Percentiles rank a stretch among this genome's conserved stretches.
These are phyloP conservation scores for Coffea eugenioides DNA, from an alignment of 257 asterid genomes.

Conservation along the genomic window DNA sequence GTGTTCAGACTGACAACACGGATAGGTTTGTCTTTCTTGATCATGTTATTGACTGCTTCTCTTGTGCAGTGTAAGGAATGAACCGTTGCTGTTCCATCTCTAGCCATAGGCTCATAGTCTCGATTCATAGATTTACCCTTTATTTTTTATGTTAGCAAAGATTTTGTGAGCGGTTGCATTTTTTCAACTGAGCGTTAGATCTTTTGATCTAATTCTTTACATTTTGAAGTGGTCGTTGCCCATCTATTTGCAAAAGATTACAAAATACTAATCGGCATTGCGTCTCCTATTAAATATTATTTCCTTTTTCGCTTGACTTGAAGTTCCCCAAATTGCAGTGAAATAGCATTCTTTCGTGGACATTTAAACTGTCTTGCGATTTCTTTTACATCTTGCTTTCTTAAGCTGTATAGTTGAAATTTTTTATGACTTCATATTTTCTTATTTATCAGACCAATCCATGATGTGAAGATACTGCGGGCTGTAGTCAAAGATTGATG, in stretches of 20 bases:
- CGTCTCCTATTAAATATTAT: background rate
- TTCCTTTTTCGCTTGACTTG: background rate
- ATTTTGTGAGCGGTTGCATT: background rate
- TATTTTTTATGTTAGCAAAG: background rate
- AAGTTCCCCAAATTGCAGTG: background rate
- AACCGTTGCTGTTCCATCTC: background rate
- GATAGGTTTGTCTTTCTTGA: slow-evolving; percentile 54
- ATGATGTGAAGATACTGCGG: slow-evolving; percentile 85
- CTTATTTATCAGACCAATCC: slow-evolving; percentile 62
- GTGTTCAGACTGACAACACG: slow-evolving; percentile 94
- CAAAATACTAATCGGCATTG: background rate
- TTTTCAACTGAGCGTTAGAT: background rate
- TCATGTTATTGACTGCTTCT: slow-evolving; percentile 1
- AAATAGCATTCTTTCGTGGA: background rate
- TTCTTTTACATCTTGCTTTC: background rate
- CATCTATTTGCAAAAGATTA: background rate
- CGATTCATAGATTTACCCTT: background rate
- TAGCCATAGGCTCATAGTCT: too few relatives aligned
- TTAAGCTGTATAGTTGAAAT: background rate
- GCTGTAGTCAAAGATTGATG: slow-evolving; percentile 56
- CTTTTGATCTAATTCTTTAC: background rate
- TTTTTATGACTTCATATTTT: slow-evolving; percentile 9
- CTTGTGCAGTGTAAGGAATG: too few relatives aligned
- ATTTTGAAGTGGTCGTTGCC: background rate
- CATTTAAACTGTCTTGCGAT: background rate